Conservation (phyloP, 2,329 filamentous ascomycete genomes). For the Cladosporium cucumerinum region DNA sequence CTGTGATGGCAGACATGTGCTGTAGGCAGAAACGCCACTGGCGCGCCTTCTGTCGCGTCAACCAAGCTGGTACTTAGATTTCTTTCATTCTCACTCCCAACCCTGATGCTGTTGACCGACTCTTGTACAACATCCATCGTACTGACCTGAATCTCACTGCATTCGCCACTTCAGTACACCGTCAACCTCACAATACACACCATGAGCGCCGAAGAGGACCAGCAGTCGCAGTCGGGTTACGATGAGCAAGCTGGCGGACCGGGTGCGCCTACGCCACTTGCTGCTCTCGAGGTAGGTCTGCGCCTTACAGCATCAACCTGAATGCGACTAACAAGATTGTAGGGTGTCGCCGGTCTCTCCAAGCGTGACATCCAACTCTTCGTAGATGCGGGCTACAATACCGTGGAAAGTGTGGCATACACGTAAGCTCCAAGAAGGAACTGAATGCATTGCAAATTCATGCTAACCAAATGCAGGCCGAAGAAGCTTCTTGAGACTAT, state of each 20-base stretch:
- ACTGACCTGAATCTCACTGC: not conserved
- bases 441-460: not conserved
- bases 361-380: conserved; percentile 93
- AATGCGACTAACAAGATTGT: conserved; percentile 18
- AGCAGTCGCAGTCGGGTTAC: conserved; percentile 66
- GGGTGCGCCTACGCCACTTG: conserved; percentile 87
- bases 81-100: not conserved
- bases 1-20: no score
- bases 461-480: conserved; percentile 45
- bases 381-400: conserved; percentile 88
- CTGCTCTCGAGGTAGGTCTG: conserved; percentile 70
- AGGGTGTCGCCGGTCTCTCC: conserved; percentile 88
- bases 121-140: not conserved
- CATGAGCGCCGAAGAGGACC: conserved; percentile 53
- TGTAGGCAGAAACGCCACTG: not conserved
- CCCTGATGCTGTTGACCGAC: not conserved
- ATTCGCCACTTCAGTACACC: not conserved
- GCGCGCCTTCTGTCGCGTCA: not conserved
- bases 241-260: conserved; percentile 74
- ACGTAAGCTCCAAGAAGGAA: conserved; percentile 56
- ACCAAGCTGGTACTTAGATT: not conserved
- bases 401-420: conserved; percentile 93
- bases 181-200: not conserved
- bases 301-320: not conserved
- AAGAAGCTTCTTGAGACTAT: conserved; percentile 82